Evolutionary conservation across 306 rosid species (phyloP).

Genomic region (Rosa chinensis): DNA sequence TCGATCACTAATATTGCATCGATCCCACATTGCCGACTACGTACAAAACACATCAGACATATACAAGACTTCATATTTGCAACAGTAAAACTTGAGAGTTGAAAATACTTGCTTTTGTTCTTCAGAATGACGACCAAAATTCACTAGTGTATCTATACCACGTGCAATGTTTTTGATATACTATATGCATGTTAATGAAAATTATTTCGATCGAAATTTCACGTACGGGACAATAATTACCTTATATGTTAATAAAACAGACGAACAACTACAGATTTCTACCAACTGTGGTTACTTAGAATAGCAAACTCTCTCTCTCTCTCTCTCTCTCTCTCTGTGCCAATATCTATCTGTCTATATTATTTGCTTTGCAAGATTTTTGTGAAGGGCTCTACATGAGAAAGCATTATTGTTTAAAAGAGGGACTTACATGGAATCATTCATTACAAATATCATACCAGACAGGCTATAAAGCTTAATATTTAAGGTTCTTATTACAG

Average conservation of each 20-base stretch:
- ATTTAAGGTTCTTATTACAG: neutral
- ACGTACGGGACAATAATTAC: neutral
- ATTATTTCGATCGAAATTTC: neutral
- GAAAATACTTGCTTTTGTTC: neutral
- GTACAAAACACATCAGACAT: neutral
- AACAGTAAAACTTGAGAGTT: neutral
- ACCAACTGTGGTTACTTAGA: too few species aligned
- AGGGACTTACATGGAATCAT: neutral
- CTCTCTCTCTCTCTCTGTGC: too few species aligned
- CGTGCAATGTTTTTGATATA: neutral
- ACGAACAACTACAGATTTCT: too few species aligned
- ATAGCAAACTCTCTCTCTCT: too few species aligned
- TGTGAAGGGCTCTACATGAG: neutral
- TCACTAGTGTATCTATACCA: neutral
- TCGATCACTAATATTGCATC: neutral
- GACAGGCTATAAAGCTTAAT: neutral
- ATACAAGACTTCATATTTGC: neutral
- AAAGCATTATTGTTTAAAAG: neutral
- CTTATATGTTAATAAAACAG: neutral
- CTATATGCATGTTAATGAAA: neutral
- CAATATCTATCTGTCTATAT: neutral
- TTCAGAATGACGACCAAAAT: neutral
- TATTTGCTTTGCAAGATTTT: neutral
- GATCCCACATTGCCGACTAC: neutral
- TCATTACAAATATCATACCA: neutral